Base-by-base conservation (phyloP, 129 eudicot genomes). In the Scalesia atractyloides region DNA sequence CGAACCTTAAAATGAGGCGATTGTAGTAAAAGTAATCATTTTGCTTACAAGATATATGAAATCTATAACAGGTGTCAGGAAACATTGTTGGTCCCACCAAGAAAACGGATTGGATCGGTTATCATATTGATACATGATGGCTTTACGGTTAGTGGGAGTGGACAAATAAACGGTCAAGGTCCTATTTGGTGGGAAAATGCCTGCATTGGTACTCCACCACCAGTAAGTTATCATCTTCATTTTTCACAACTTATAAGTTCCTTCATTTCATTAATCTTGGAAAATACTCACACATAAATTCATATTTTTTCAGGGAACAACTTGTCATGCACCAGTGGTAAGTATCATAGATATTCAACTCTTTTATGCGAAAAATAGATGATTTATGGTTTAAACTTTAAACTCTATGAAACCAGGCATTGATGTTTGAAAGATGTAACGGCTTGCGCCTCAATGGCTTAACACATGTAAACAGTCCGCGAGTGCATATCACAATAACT, bases 271-370 rank as follows among this genome's bases (percentile, higher is more conserved):
- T 54, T 3, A 24, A 9, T 41, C 46, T 37, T 37, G 43, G 43
- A 37, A 37, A 37, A 37, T 52, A 54, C 46, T 74, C 64, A 73
- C 72, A 43, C 37, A 61, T 17, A 4, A 14, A 43, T 57, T 19
- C 9, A 7, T 56, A 19, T 52, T 48, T 39, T 48, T 77, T 77
- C 83, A 88, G 95, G 85, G 81, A 13, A 70, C 57, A 68, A 3
- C 63, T 70, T 88, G 95, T 84, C 87, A 81, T 48, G 95, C 81
- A 66, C 90, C 95, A 53, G 63, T 74, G 46, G 95, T 85, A 79
- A 75, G 88, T 78, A 67, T 46, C 47, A 51, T 33, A 34, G 8
- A 65, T 36, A 64, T 0, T 65, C 15, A 65, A 64, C 10, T 65
- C 11, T 48, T 11, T 8, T 41, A 52, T 43, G 52, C 66, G 24